These are phyloP conservation scores for Phytophthora capsici DNA, from an alignment of 352 stramenopile genomes.

Conservation along the genomic window DNA sequence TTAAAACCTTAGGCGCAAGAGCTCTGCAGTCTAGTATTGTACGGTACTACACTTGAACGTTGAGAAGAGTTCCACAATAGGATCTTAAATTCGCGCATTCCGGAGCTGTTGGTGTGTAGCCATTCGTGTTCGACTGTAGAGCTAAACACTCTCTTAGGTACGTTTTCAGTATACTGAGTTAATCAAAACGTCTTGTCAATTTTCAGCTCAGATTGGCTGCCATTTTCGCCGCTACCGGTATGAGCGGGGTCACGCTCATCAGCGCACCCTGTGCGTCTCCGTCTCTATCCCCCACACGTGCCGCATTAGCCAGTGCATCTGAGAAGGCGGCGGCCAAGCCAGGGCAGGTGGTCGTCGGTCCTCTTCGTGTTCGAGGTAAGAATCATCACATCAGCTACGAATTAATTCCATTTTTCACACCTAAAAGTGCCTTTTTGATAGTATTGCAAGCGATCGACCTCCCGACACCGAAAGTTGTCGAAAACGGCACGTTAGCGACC, in stretches of 20 bases:
- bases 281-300: slow-evolving; percentile 54
- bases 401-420: slow-evolving; percentile 10
- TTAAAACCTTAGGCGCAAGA: no score
- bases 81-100: no score
- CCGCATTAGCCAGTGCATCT: slow-evolving; percentile 56
- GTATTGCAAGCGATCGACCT: slow-evolving; percentile 63
- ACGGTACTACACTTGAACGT: no score
- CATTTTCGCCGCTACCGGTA: slow-evolving; percentile 13
- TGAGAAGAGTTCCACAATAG: no score
- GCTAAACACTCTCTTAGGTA: slow-evolving; percentile 19
- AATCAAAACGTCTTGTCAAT: background rate
- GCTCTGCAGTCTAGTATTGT: no score
- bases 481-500: slow-evolving; percentile 23
- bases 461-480: slow-evolving; percentile 34
- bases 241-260: slow-evolving; percentile 21
- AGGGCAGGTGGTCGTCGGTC: slow-evolving; percentile 50
- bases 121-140: no score
- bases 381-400: background rate
- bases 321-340: slow-evolving; percentile 55
- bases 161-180: slow-evolving; percentile 8
- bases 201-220: background rate
- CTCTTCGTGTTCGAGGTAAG: slow-evolving; percentile 66
- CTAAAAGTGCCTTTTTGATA: slow-evolving; percentile 24
- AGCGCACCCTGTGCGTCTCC: slow-evolving; percentile 20
- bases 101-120: no score